Conservation (phyloP, 164 flowering plant species). For the Vitis vinifera region DNA sequence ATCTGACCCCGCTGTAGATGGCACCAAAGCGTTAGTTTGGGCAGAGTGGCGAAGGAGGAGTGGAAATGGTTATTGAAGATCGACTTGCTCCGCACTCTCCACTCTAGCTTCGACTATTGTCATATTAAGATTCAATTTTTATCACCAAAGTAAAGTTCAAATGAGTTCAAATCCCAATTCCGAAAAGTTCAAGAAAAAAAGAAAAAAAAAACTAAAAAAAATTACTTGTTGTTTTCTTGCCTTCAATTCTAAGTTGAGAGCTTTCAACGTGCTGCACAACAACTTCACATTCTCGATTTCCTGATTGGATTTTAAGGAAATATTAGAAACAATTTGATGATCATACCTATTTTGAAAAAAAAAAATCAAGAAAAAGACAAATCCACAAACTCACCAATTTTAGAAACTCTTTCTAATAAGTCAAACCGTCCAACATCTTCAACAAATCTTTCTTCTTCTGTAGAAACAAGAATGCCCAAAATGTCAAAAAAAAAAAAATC, state of each 20-base stretch:
- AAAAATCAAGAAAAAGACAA: not conserved
- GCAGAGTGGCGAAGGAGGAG: too few relatives aligned
- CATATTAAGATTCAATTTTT: too few relatives aligned
- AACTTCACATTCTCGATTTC: slow-evolving; percentile 14
- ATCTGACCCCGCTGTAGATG: too few relatives aligned
- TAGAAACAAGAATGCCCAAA: not conserved
- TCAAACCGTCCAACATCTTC: slow-evolving; percentile 13
- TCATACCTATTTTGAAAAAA: slow-evolving; percentile 1
- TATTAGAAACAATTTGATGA: not conserved
- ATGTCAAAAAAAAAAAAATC: too few relatives aligned
- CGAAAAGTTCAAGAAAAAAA: too few relatives aligned
- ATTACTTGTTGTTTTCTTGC: slow-evolving; percentile 19
- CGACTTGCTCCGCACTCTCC: too few relatives aligned
- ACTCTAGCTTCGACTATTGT: too few relatives aligned
- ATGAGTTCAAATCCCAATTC: too few relatives aligned
- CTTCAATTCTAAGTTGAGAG: slow-evolving; percentile 29
- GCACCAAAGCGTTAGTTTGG: too few relatives aligned
- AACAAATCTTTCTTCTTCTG: slow-evolving; percentile 38
- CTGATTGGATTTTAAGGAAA: slow-evolving; percentile 18
- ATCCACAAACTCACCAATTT: slow-evolving; percentile 24
- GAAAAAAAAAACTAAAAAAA: too few relatives aligned
- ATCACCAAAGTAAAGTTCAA: too few relatives aligned
- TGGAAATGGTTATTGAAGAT: too few relatives aligned
- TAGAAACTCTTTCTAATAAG: not conserved
- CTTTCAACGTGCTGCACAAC: slow-evolving; percentile 13